Evolutionary conservation across 129 eudicot species (phyloP).

Genomic region (Deinandra increscens): DNA sequence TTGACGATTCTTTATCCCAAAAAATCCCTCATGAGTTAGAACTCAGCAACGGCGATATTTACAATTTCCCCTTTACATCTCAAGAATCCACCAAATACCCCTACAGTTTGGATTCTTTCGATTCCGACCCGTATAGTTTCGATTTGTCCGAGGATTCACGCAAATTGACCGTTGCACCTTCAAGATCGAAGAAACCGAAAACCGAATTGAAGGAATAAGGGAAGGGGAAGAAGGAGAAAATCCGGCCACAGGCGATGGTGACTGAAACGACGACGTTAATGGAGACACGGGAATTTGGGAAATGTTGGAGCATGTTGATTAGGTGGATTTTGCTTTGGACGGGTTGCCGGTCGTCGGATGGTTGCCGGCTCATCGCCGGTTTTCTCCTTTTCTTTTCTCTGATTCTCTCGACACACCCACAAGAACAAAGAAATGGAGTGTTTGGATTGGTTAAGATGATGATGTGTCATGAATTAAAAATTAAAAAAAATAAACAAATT

Average conservation of each 20-base stretch:
- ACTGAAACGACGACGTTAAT: constrained; percentile 67
- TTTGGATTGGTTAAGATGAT: too few species aligned
- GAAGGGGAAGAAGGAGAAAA: constrained; percentile 42
- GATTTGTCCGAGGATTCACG: constrained; percentile 50
- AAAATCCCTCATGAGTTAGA: constrained; percentile 45
- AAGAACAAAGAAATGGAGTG: too few species aligned
- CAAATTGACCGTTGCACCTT: constrained; percentile 35
- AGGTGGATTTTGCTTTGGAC: constrained; percentile 85
- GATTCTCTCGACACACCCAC: too few species aligned
- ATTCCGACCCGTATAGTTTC: constrained; percentile 34
- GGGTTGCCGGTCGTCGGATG: too few species aligned
- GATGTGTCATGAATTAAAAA: too few species aligned
- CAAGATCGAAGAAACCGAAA: constrained; percentile 40
- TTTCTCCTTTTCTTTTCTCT: too few species aligned
- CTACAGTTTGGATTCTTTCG: constrained; percentile 21
- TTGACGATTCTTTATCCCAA: constrained; percentile 52
- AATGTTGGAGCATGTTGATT: constrained; percentile 91
- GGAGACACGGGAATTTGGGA: constrained; percentile 92
- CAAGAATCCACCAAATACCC: constrained; percentile 58
- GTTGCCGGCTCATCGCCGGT: too few species aligned
- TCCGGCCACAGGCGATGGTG: too few species aligned
- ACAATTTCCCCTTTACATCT: constrained; percentile 53
- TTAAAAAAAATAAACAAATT: too few species aligned
- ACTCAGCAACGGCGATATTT: constrained; percentile 32
- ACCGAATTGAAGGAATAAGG: constrained; percentile 26